Conservation (phyloP, 2,329 filamentous ascomycete species). For the Penicillium sp. region DNA sequence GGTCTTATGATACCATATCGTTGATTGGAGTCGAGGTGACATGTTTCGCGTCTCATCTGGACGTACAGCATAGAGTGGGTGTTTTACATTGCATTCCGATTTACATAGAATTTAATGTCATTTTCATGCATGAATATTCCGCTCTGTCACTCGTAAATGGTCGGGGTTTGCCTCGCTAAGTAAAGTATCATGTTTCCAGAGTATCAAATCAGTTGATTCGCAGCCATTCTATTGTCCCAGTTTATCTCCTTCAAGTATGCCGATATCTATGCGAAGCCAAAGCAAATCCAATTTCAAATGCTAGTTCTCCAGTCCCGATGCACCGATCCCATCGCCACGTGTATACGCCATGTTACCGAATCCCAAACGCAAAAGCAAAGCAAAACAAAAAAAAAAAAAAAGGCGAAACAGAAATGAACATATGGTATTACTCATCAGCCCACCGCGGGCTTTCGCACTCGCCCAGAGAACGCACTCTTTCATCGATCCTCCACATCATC, state of each 20-base stretch:
- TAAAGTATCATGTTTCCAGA: background rate
- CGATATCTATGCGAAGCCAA: background rate
- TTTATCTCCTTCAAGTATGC: background rate
- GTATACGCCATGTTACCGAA: background rate
- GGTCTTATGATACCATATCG: background rate
- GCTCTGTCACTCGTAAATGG: background rate
- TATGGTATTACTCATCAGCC: background rate
- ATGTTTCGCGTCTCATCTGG: background rate
- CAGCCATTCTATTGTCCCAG: background rate
- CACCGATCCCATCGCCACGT: background rate
- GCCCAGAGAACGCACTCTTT: slow-evolving; percentile 9
- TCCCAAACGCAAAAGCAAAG: background rate
- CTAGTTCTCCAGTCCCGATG: background rate
- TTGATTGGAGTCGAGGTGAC: background rate
- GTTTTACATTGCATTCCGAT: background rate
- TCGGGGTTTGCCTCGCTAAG: no score
- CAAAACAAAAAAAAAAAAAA: background rate
- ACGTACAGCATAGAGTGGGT: background rate
- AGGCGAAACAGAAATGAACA: background rate
- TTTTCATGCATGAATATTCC: background rate
- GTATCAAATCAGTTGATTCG: background rate
- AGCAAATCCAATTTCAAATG: background rate
- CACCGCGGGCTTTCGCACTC: slow-evolving; percentile 13
- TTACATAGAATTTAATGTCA: background rate
- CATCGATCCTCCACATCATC: slow-evolving; percentile 26